Percentiles rank a stretch among this genome's conserved stretches.
Evolutionary conservation across 176 grass and related monocot species (phyloP).

Genomic region (Carex littledalei): DNA sequence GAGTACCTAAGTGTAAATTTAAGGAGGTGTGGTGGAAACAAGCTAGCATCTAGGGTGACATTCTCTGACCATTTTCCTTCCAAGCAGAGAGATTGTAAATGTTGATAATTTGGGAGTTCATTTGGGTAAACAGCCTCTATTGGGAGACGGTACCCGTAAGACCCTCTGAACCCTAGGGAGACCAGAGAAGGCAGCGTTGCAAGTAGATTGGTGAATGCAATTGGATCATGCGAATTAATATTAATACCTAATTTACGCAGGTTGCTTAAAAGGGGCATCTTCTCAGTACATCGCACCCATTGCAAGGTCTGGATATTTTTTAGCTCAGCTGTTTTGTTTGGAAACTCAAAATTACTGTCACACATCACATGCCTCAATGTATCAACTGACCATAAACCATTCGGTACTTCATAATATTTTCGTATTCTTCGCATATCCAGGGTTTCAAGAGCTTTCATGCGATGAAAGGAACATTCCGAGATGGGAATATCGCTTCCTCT

Average conservation of each 20-base stretch:
- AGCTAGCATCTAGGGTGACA: not conserved
- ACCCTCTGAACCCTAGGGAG: not conserved
- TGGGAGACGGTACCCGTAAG: not conserved
- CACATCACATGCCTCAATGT: not conserved
- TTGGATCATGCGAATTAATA: not conserved
- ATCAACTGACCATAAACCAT: not conserved
- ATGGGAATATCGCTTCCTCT: not conserved
- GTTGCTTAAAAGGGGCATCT: not conserved
- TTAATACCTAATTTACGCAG: not conserved
- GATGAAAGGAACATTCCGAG: not conserved
- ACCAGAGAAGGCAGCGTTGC: not conserved
- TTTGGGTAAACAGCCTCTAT: not conserved
- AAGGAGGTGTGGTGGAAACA: not conserved
- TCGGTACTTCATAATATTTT: not conserved
- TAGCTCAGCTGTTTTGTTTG: not conserved
- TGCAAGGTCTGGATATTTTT: not conserved
- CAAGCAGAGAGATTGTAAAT: not conserved
- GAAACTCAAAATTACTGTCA: rapidly evolving
- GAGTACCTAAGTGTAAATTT: not conserved
- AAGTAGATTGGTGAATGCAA: not conserved
- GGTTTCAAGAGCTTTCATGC: not conserved
- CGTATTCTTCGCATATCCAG: not conserved
- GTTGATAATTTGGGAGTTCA: not conserved
- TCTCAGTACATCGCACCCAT: rapidly evolving
- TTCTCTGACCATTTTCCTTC: not conserved